Evolutionary conservation across 352 stramenopile species (phyloP), one percentile per base, ranked within the genome.

Genomic region (Elongisporangium undulatum): DNA sequence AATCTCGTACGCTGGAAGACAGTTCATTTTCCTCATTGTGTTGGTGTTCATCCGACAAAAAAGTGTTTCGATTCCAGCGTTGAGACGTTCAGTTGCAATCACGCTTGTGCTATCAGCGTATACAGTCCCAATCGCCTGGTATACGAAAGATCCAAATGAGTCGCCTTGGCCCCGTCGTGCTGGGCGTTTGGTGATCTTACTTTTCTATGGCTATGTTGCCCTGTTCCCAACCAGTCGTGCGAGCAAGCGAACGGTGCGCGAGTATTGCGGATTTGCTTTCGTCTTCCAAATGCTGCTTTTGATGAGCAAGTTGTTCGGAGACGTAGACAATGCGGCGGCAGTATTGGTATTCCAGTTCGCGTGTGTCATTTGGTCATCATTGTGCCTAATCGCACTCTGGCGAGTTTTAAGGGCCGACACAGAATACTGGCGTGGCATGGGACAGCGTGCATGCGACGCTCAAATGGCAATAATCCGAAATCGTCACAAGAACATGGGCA

Each of bases 231-330:
- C 74, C 0, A 65, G 64, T 10, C 67, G 84, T 13, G 80, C 84
- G 0, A 90, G 67, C 39, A 69, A 64, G 39, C 70, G 64, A 12
- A 68, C 78, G 0, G 49, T 93, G 12, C 76, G 77, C 16, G 83
- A 90, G 54, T 92, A 86, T 63, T 79, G 76, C 45, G 63, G 51
- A 21, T 91, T 84, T 58, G 63, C 74, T 17, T 54, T 63, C 17
- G 22, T 84, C 16, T 81, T 82, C 56, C 75, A 81, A 48, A 22
- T 58, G 3, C 56, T 84, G 20, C 53, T 86, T 9, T 61, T 66
- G 7, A 78, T 77, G 50, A 79, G 41, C 13, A 61, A 87, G 29
- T 29, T 91, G 19, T 45, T 45, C 12, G 34, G 17, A 45, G 34
- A 45, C 17, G 34, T 12, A 45, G 34, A 45, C 12, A 45, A 45